Conservation (phyloP, 805 yeast genomes). For the Tetrapisispora pingtungensis region DNA sequence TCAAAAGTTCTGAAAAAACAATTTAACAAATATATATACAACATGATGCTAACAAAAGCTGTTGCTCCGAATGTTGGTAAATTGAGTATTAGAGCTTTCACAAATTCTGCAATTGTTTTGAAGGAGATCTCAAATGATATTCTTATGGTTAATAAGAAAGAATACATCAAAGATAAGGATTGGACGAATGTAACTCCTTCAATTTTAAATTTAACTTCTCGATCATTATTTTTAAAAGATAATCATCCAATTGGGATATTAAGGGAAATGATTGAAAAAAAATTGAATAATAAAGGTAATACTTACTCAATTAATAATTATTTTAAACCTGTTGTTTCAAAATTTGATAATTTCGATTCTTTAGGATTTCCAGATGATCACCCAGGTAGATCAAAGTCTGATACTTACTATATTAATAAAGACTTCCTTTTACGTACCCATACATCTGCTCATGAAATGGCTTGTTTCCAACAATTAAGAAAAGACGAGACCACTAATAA, state of each 20-base stretch:
- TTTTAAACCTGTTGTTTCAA: constrained; percentile 75
- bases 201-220: constrained; percentile 55
- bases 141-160: constrained; percentile 35
- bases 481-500: constrained; percentile 29
- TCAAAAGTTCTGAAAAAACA: too few relatives aligned
- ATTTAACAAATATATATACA: neutral
- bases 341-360: constrained; percentile 79
- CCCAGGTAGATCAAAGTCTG: constrained; percentile 86
- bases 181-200: constrained; percentile 81
- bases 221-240: constrained; percentile 62
- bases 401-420: constrained; percentile 81
- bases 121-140: neutral
- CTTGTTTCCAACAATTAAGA: constrained; percentile 55
- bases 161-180: constrained; percentile 48
- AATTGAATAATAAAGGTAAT: constrained; percentile 56
- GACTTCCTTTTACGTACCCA: constrained; percentile 75
- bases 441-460: constrained; percentile 92
- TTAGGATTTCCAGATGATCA: constrained; percentile 87
- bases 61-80: neutral
- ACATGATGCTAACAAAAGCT: neutral
- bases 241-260: constrained; percentile 88
- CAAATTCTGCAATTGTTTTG: neutral
- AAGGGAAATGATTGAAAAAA: constrained; percentile 58
- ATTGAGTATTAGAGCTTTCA: neutral
- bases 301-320: constrained; percentile 47